These are phyloP conservation scores for Penicillium crustosum DNA, from an alignment of 2,329 filamentous ascomycete genomes.

Conservation along the genomic window DNA sequence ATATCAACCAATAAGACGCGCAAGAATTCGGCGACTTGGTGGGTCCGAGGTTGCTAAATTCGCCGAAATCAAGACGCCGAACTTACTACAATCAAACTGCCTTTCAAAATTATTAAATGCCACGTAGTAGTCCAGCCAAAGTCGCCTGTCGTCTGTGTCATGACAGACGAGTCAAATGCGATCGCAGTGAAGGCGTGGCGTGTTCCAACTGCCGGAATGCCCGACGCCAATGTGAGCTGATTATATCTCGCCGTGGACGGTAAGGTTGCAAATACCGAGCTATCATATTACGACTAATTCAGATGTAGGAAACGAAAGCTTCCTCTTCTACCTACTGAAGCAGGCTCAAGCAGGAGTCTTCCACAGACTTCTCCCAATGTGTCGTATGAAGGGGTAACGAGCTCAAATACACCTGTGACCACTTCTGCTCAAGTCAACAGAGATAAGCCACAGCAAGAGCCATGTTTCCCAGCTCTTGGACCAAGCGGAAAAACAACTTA, in stretches of 20 bases:
- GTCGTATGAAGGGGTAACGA: neutral
- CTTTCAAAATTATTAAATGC: constrained; percentile 6
- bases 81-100: neutral
- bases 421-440: neutral
- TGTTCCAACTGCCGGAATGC: constrained; percentile 18
- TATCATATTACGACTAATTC: neutral
- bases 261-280: constrained; percentile 5
- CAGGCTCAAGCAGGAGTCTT: neutral
- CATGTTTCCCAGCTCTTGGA: constrained; percentile 12
- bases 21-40: constrained; percentile 13
- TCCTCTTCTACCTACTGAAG: neutral
- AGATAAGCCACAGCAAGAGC: neutral
- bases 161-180: constrained; percentile 20
- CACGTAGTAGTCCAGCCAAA: constrained; percentile 7
- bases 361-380: neutral
- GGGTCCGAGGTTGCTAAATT: neutral
- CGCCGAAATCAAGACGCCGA: constrained; percentile 11
- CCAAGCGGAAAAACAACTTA: constrained; percentile 14
- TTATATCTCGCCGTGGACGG: constrained; percentile 20
- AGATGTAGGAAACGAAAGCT: constrained; percentile 4
- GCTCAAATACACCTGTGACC: neutral
- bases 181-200: constrained; percentile 11
- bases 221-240: constrained; percentile 12
- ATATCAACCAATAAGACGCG: neutral
- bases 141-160: constrained; percentile 18